These are phyloP conservation scores for Aureobasidium pullulans DNA, from an alignment of 2,329 filamentous ascomycete genomes.

Conservation along the genomic window DNA sequence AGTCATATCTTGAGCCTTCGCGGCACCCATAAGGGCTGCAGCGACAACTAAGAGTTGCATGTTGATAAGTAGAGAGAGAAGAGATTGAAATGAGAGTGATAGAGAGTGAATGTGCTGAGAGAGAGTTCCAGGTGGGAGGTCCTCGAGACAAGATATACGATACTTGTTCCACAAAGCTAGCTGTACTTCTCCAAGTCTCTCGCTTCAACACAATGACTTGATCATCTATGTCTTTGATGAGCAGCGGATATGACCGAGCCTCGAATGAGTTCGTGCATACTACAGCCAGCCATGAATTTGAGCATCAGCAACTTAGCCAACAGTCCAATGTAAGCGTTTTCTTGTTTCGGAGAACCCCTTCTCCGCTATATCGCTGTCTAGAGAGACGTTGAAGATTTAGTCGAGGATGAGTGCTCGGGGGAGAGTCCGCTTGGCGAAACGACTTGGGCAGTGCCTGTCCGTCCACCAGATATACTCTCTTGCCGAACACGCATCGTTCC, in stretches of 20 bases:
- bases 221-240: not conserved
- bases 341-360: not conserved
- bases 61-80: not conserved
- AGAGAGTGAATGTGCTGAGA: not conserved
- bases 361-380: not conserved
- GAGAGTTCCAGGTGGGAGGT: not conserved
- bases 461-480: no score
- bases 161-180: no score
- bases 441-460: no score
- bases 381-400: no score
- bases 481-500: no score
- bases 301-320: not conserved
- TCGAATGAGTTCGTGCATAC: not conserved
- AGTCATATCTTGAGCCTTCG: not conserved
- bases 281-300: not conserved
- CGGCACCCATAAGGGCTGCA: not conserved
- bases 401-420: no score
- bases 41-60: not conserved
- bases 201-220: not conserved
- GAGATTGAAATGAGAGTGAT: not conserved
- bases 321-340: not conserved
- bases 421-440: no score
- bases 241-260: not conserved
- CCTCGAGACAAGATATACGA: not conserved
- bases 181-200: no score